Conservation (phyloP, 106 monocot species). For the Dendrobium nobile region DNA sequence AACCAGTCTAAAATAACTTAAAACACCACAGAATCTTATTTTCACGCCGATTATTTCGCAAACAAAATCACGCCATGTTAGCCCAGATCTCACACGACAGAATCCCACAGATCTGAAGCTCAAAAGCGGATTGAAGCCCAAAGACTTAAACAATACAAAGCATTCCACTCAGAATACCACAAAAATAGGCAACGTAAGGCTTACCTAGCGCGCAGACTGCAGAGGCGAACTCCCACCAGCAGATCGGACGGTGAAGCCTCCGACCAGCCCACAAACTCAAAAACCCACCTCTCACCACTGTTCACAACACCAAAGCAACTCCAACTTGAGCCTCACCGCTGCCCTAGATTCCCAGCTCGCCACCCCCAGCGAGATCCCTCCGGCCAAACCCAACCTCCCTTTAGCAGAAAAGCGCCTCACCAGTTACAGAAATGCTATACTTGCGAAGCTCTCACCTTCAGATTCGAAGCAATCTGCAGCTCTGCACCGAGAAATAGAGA, state of each 20-base stretch:
- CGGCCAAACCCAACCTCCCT: neutral
- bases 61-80: neutral
- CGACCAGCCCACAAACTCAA: neutral
- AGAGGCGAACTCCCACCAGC: neutral
- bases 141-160: neutral
- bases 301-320: neutral
- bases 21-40: neutral
- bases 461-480: constrained; percentile 8
- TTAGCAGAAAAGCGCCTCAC: neutral
- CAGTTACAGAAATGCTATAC: neutral
- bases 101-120: constrained; percentile 5
- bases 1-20: neutral
- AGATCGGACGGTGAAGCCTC: neutral
- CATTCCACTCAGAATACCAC: neutral
- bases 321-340: neutral
- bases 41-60: neutral
- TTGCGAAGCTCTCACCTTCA: neutral
- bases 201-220: constrained; percentile 1
- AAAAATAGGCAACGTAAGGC: neutral
- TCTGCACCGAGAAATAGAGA: neutral
- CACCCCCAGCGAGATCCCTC: neutral
- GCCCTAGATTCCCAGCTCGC: constrained; percentile 1
- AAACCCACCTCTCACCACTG: neutral
- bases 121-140: neutral
- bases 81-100: constrained; percentile 7